phyloP scores from a whole-genome alignment of 2,329 filamentous ascomycete species.

The Dothideomycetidae sp. region DNA sequence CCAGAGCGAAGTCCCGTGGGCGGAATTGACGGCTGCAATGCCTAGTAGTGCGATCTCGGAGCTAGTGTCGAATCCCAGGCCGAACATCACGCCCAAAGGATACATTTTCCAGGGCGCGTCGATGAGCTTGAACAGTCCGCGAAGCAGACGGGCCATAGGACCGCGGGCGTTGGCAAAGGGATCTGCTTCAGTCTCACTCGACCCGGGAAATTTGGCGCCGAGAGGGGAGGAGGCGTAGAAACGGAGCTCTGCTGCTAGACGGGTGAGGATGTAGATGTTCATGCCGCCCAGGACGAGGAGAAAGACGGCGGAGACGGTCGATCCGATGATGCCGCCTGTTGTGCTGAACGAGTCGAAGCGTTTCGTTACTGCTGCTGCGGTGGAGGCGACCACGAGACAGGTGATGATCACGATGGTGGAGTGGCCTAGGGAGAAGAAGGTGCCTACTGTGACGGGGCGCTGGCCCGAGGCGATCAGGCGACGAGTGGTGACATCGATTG shows the following conservation, averaged over 20 bases:
- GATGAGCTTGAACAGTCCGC: constrained; percentile 60
- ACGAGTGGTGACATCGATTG: constrained; percentile 90
- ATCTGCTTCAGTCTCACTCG: constrained; percentile 12
- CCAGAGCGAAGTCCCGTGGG: constrained; percentile 81
- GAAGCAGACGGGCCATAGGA: constrained; percentile 56
- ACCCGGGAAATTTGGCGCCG: constrained; percentile 10
- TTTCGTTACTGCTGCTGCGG: constrained; percentile 65
- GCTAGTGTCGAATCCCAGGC: constrained; percentile 87
- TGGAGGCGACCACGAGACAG: constrained; percentile 82
- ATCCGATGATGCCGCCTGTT: constrained; percentile 80
- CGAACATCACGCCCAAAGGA: constrained; percentile 70
- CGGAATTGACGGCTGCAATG: constrained; percentile 75
- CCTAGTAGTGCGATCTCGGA: constrained; percentile 87
- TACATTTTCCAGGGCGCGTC: constrained; percentile 90
- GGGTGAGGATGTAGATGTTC: constrained; percentile 75
- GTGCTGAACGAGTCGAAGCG: constrained; percentile 67
- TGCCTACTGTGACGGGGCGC: constrained; percentile 79
- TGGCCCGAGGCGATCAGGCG: constrained; percentile 75
- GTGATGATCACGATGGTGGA: constrained; percentile 87
- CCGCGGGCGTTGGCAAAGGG: constrained; percentile 30
- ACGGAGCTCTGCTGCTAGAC: constrained; percentile 55
- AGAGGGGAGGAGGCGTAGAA: constrained; percentile 38
- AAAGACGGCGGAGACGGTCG: constrained; percentile 70
- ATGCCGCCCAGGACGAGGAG: constrained; percentile 68
- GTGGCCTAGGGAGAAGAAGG: constrained; percentile 87